A percentile compares a stretch with the other conserved stretches of the same genome.
Conservation (phyloP, 176 grass and related monocot species). For the Alopecurus myosuroides region DNA sequence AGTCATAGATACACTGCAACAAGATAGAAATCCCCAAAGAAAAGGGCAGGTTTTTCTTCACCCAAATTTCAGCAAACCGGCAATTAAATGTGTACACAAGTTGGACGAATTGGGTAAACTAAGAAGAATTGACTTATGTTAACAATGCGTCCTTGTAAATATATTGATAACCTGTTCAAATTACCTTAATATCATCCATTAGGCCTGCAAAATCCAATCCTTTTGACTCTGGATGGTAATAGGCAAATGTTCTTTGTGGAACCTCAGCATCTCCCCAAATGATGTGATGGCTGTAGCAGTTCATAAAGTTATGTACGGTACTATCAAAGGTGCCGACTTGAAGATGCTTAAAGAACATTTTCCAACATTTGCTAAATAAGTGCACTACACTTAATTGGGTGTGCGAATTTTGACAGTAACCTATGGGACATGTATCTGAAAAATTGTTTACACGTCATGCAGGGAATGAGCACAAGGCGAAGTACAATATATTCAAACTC, state of each 20-base stretch:
- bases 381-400: neutral
- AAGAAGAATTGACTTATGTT: neutral
- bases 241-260: constrained; percentile 66
- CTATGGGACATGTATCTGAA: neutral
- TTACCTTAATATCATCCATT: constrained; percentile 91
- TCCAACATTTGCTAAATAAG: neutral
- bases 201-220: constrained; percentile 81
- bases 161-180: neutral
- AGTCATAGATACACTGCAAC: neutral
- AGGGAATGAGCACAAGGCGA: neutral
- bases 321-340: neutral
- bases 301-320: neutral
- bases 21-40: neutral
- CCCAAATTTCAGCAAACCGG: neutral
- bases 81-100: neutral
- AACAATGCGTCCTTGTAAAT: neutral
- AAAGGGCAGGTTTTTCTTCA: neutral
- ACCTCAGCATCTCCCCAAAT: constrained; percentile 90
- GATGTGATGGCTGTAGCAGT: constrained; percentile 28
- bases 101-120: neutral
- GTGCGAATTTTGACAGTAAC: neutral
- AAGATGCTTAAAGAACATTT: neutral
- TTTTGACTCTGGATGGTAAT: constrained; percentile 74
- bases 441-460: neutral
- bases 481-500: constrained; percentile 17